Conservation (phyloP, 1,139 yeast species). For the Geotrichum australiense region DNA sequence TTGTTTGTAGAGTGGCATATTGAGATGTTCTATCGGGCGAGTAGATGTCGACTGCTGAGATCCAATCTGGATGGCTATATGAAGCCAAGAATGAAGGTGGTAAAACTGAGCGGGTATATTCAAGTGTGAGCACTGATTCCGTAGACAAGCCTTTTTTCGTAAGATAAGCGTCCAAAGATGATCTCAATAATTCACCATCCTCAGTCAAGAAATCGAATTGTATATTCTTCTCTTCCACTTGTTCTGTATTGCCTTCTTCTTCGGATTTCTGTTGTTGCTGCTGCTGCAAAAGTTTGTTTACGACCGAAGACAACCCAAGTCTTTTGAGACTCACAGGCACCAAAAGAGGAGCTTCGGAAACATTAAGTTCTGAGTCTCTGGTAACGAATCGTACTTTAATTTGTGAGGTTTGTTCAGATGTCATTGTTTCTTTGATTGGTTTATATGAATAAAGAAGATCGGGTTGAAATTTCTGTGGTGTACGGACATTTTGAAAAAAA, state of each 20-base stretch:
- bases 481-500: background rate
- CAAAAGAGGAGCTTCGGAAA: slow-evolving; percentile 64
- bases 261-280: too few relatives aligned
- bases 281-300: slow-evolving; percentile 66
- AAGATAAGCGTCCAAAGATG: slow-evolving; percentile 74
- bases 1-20: slow-evolving; percentile 17
- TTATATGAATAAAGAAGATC: background rate
- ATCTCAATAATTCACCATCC: slow-evolving; percentile 72
- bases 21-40: slow-evolving; percentile 22
- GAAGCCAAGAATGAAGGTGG: slow-evolving; percentile 92
- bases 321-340: slow-evolving; percentile 84
- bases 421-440: slow-evolving; percentile 1
- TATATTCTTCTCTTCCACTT: slow-evolving; percentile 43
- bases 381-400: slow-evolving; percentile 80
- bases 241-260: slow-evolving; percentile 21
- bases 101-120: slow-evolving; percentile 84
- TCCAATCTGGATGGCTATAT: slow-evolving; percentile 93
- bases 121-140: slow-evolving; percentile 74
- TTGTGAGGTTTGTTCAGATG: slow-evolving; percentile 30
- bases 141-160: slow-evolving; percentile 69
- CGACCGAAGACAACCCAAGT: slow-evolving; percentile 90
- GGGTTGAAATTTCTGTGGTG: background rate
- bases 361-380: slow-evolving; percentile 70
- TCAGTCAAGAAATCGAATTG: slow-evolving; percentile 84
- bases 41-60: slow-evolving; percentile 60